Conservation (phyloP, 2,329 filamentous ascomycete genomes). For the Sporothrix curviconia region DNA sequence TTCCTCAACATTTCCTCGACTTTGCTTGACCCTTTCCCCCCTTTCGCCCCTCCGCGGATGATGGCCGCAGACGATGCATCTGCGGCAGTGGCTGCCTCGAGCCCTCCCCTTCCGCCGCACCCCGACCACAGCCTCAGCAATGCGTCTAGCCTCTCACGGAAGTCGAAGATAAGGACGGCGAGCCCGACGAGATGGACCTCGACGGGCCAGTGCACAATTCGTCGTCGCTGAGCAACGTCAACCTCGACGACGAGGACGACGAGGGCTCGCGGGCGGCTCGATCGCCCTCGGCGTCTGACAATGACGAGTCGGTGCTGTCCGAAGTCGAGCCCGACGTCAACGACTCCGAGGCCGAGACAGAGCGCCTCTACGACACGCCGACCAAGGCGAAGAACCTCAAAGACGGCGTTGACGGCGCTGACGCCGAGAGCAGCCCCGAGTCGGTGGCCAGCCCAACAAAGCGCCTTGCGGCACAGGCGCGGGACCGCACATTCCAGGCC, state of each 20-base stretch:
- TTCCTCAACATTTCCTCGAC: background rate
- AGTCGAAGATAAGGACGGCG: conserved; percentile 71
- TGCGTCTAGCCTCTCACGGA: conserved; percentile 89
- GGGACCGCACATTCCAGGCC: conserved; percentile 20
- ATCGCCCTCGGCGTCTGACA: conserved; percentile 18
- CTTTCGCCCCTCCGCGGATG: background rate
- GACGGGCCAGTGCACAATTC: conserved; percentile 28
- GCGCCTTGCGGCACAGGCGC: conserved; percentile 7
- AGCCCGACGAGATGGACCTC: conserved; percentile 56
- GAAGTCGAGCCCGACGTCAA: conserved; percentile 44
- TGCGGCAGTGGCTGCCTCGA: conserved; percentile 43
- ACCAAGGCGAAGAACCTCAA: conserved; percentile 42
- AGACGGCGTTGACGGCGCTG: conserved; percentile 21
- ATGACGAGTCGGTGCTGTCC: conserved; percentile 43
- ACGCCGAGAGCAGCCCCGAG: conserved; percentile 45
- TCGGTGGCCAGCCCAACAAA: conserved; percentile 40
- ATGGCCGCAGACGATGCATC: conserved; percentile 49
- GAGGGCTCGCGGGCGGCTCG: conserved; percentile 18
- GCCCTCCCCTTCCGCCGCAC: conserved; percentile 42
- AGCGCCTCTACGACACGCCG: conserved; percentile 85
- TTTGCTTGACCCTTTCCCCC: background rate
- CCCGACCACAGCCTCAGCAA: conserved; percentile 58
- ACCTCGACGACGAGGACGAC: conserved; percentile 21
- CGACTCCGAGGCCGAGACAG: conserved; percentile 85
- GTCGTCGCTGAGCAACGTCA: conserved; percentile 18